Evolutionary conservation across 1,139 yeast genomes (phyloP), one percentile per base, ranked within the genome.

Genomic region (Tardiomyces blankii): DNA sequence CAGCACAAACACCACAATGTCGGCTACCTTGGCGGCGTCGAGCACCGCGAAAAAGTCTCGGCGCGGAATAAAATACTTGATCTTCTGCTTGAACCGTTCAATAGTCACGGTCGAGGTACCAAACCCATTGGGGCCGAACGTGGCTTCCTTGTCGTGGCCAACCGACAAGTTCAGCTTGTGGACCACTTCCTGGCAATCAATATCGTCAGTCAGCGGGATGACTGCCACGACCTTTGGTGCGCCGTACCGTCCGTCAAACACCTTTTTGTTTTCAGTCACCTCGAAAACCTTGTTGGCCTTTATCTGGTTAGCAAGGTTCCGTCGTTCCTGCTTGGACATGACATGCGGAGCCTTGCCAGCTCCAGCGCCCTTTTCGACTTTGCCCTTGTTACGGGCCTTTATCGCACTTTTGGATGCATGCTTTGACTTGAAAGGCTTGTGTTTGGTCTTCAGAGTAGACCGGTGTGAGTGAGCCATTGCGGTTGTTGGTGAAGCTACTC

Each of bases 391-490:
- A 49, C 77, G 72, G 52, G 85, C 83, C 62, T 87, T 89, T 58
- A 88, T 64, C 46, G 88, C 79, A 47, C 96, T 86, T 61, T 91
- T 91, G n/a, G 94, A 77, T 18, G 96, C 78, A 69, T 91, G 97
- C 60, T 80, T 82, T 7, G 95, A 79, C 62, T 91, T 91, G 74
- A 87, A 91, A 11, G 91, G 75, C 67, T 91, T 91, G 58, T 89
- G 95, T 46, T 80, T 80, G 63, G 81, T 82, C 66, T 87, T 89
- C 47, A 84, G 69, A 9, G 95, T 79, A 16, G 91, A 73, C 61
- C 96, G 75, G 62, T 89, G 96, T 9, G 39, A 35, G 19, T 35
- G 39, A 9, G 19, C 39, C 39, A 35, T 35, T 7, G 18, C 39
- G 39, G n/a, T n/a, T n/a, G n/a, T n/a, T n/a, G n/a, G n/a, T n/a